Evolutionary conservation across 257 asterid species (phyloP).

Genomic region (Primulina huaijiensis): DNA sequence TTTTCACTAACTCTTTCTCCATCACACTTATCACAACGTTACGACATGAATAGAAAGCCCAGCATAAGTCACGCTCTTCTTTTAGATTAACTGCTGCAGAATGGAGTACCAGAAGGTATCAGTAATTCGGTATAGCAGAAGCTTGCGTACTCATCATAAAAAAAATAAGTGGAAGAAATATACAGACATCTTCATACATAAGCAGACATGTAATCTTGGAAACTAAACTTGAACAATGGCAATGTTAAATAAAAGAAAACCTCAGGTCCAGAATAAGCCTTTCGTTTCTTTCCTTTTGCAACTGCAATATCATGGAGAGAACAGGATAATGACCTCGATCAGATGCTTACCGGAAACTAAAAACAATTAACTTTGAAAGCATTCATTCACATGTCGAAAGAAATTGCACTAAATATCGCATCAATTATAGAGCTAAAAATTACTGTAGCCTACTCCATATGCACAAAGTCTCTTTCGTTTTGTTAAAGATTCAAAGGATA

Average conservation of each 20-base stretch:
- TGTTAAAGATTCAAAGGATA: constrained; percentile 8
- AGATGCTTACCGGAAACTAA: constrained; percentile 20
- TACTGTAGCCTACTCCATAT: constrained; percentile 13
- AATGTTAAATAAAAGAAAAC: constrained; percentile 38
- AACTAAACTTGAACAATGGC: constrained; percentile 5
- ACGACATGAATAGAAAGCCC: no score
- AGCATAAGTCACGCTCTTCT: not conserved
- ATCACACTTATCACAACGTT: not conserved
- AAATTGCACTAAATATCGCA: constrained; percentile 7
- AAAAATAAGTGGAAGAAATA: constrained; percentile 13
- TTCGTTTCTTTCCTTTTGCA: constrained; percentile 78
- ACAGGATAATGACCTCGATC: constrained; percentile 19
- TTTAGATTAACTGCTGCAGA: not conserved
- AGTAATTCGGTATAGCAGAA: not conserved
- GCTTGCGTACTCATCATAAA: not conserved
- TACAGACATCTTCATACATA: not conserved
- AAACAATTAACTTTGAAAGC: not conserved
- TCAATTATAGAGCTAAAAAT: constrained; percentile 11
- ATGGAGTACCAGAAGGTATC: not conserved
- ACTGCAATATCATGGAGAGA: constrained; percentile 41
- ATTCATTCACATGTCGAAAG: constrained; percentile 18
- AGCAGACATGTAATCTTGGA: not conserved
- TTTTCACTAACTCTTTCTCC: not conserved
- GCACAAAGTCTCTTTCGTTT: constrained; percentile 7
- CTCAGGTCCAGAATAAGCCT: constrained; percentile 66